Conservation (phyloP, 2,329 filamentous ascomycete species). For the Colletotrichum tropicale region DNA sequence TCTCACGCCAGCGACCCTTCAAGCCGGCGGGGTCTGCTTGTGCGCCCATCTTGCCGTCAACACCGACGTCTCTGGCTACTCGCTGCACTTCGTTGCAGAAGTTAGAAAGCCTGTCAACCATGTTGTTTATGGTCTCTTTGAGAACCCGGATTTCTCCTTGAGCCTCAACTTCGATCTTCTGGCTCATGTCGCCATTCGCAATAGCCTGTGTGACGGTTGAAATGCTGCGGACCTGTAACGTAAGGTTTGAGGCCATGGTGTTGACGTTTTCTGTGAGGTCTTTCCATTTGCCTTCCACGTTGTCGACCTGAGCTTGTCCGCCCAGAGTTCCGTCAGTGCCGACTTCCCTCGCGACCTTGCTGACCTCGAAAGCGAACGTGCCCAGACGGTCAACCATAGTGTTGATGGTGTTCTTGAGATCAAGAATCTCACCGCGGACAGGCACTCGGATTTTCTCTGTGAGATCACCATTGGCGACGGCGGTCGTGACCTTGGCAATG, state of each 20-base stretch:
- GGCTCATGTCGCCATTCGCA: slow-evolving; percentile 93
- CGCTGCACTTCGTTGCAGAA: slow-evolving; percentile 97
- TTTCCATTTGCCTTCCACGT: slow-evolving; percentile 97
- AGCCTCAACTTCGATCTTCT: slow-evolving; percentile 93
- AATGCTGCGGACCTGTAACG: slow-evolving; percentile 83
- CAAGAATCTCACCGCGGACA: slow-evolving; percentile 90
- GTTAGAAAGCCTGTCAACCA: slow-evolving; percentile 93
- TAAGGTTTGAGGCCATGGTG: slow-evolving; percentile 73
- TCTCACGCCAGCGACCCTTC: slow-evolving; percentile 96
- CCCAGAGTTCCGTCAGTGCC: slow-evolving; percentile 94
- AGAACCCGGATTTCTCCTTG: slow-evolving; percentile 93
- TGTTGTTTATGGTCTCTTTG: slow-evolving; percentile 98
- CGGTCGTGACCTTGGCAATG: slow-evolving; percentile 95
- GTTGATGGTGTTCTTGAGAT: slow-evolving; percentile 97
- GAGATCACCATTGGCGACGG: slow-evolving; percentile 91
- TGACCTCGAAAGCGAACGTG: slow-evolving; percentile 95
- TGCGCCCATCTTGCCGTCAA: slow-evolving; percentile 98
- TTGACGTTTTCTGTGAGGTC: slow-evolving; percentile 92
- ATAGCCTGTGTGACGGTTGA: slow-evolving; percentile 95
- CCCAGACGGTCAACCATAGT: slow-evolving; percentile 98
- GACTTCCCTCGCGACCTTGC: slow-evolving; percentile 93
- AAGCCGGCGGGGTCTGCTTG: slow-evolving; percentile 94
- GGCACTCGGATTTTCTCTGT: slow-evolving; percentile 96
- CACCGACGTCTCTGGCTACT: slow-evolving; percentile 94
- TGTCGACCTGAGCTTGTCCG: slow-evolving; percentile 91